Percentiles rank a stretch among this genome's conserved stretches.
Evolutionary conservation across 805 yeast species (phyloP).

Genomic region (Spathaspora hagerdaliae): DNA sequence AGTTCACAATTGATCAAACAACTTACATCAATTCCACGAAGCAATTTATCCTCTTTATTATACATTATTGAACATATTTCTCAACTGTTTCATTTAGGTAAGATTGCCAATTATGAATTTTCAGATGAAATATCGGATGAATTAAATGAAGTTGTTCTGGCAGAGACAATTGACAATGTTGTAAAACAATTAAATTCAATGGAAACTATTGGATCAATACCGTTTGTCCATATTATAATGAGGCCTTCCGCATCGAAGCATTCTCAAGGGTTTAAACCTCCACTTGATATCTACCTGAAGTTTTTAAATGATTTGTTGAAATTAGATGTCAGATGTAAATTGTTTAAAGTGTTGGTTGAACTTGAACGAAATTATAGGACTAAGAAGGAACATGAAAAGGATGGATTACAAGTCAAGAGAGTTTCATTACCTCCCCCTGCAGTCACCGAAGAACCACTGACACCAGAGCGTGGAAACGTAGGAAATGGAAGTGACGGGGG

Average conservation of each 20-base stretch:
- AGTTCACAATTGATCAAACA: constrained; percentile 13
- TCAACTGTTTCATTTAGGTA: constrained; percentile 17
- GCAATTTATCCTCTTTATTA: constrained; percentile 34
- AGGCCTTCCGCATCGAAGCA: constrained; percentile 37
- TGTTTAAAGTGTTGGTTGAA: constrained; percentile 17
- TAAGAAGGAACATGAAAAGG: constrained; percentile 20
- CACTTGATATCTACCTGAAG: constrained; percentile 20
- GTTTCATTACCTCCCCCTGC: constrained; percentile 12
- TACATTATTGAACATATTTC: constrained; percentile 33
- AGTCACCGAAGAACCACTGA: constrained; percentile 1
- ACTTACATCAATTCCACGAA: constrained; percentile 33
- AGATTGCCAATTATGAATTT: constrained; percentile 21
- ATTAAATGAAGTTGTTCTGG: constrained; percentile 6
- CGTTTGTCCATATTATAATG: constrained; percentile 37
- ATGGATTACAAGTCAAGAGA: constrained; percentile 18
- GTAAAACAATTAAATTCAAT: constrained; percentile 25
- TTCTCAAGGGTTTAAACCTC: constrained; percentile 38
- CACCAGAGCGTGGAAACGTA: neutral
- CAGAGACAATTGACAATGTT: constrained; percentile 1
- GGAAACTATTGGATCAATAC: constrained; percentile 34
- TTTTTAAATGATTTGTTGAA: constrained; percentile 26
- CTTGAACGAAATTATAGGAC: constrained; percentile 23
- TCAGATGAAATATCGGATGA: constrained; percentile 20
- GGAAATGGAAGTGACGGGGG: neutral
- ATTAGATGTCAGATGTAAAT: constrained; percentile 17